Percentiles rank a stretch among this genome's conserved stretches.
Evolutionary conservation across 2,329 filamentous ascomycete species (phyloP).

Genomic region (Penicillium sp.): DNA sequence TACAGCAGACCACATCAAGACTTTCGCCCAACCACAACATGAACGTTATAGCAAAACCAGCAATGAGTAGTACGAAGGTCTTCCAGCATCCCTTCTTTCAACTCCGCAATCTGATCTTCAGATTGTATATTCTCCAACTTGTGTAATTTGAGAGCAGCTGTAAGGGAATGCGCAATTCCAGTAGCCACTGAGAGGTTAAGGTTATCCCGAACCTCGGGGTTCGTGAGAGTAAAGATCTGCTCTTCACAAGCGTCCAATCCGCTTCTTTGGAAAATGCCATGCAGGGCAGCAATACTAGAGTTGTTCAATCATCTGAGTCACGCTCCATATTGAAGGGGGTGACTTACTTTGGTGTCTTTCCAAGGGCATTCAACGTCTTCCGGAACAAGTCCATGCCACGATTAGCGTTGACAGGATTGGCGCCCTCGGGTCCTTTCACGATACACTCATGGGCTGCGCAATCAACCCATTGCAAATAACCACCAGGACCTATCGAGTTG

Average conservation of each 20-base stretch:
- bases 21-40: neutral
- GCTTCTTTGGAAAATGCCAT: neutral
- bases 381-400: neutral
- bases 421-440: neutral
- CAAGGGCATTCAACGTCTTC: neutral
- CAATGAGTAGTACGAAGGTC: neutral
- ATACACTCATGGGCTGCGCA: neutral
- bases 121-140: neutral
- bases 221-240: neutral
- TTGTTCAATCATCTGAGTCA: neutral
- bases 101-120: neutral
- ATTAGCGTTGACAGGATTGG: neutral
- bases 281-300: neutral
- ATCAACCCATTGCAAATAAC: neutral
- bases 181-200: neutral
- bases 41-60: neutral
- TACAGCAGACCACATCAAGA: neutral
- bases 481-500: neutral
- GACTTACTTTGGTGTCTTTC: constrained; percentile 1
- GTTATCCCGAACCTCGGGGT: neutral
- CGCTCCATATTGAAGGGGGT: too few relatives aligned
- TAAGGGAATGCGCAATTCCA: neutral
- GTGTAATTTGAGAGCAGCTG: neutral
- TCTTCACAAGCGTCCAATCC: neutral
- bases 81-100: neutral